These are phyloP conservation scores for Tetraselmis chui DNA, from an alignment of 139 green algal species.

Conservation along the genomic window DNA sequence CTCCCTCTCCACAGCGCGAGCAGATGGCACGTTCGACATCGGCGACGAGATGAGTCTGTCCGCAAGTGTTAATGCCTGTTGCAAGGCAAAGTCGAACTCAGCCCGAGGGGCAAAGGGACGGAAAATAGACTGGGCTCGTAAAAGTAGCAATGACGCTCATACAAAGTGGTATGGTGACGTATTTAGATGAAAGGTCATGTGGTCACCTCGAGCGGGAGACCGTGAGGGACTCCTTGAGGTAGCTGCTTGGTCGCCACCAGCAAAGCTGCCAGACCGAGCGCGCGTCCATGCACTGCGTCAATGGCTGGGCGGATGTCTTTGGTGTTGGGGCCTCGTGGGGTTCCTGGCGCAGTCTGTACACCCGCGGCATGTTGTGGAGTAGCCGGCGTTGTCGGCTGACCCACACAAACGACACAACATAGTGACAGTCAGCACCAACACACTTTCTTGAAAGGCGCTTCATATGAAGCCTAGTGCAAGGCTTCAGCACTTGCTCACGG, in stretches of 20 bases:
- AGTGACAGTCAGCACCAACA: too few species aligned
- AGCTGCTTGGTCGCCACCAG: constrained; percentile 39
- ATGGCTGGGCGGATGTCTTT: constrained; percentile 22
- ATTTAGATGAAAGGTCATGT: too few species aligned
- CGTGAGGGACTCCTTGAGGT: neutral
- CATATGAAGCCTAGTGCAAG: too few species aligned
- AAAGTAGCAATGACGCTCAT: too few species aligned
- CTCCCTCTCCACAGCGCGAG: constrained; percentile 41
- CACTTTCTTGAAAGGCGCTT: too few species aligned
- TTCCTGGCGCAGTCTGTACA: neutral
- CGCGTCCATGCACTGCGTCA: constrained; percentile 54
- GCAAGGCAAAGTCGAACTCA: constrained; percentile 28
- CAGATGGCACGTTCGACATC: neutral
- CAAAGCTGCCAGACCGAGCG: constrained; percentile 48
- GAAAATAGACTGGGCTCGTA: too few species aligned
- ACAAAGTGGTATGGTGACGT: too few species aligned
- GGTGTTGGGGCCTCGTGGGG: neutral
- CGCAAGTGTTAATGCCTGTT: constrained; percentile 38
- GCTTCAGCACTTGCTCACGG: too few species aligned
- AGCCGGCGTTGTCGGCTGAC: neutral
- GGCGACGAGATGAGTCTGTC: constrained; percentile 35
- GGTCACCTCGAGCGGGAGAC: constrained; percentile 57
- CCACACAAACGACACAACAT: neutral
- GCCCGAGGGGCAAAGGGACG: too few species aligned
- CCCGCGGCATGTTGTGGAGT: neutral